Evolutionary conservation across 169 alveolate species (phyloP).

Genomic region (Plasmodium gonderi): DNA sequence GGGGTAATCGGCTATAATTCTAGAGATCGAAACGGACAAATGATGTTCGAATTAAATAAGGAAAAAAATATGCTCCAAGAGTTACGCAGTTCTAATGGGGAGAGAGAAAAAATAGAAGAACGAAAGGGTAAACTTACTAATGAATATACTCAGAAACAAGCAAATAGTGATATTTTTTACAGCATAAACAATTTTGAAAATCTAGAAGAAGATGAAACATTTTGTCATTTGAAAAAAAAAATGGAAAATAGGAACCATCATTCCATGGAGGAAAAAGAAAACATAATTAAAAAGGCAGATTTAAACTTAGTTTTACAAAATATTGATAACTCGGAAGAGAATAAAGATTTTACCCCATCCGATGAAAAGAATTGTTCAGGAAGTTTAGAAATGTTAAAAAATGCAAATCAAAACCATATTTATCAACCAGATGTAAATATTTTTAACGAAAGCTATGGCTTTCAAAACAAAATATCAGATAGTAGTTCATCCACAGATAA

Average conservation of each 20-base stretch:
- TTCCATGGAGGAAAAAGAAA: neutral
- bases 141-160: neutral
- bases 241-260: neutral
- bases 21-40: neutral
- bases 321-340: neutral
- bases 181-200: neutral
- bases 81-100: constrained; percentile 1
- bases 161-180: neutral
- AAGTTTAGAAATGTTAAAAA: neutral
- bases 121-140: neutral
- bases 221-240: neutral
- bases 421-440: constrained; percentile 42
- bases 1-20: neutral
- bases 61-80: neutral
- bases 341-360: neutral
- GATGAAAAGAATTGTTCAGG: neutral
- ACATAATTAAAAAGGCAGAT: constrained; percentile 27
- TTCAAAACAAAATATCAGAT: constrained; percentile 43
- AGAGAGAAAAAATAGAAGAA: neutral
- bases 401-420: constrained; percentile 8
- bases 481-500: constrained; percentile 17
- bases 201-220: neutral
- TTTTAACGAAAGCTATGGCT: constrained; percentile 43
- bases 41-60: neutral
- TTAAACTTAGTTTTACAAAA: constrained; percentile 13